Conservation (phyloP, 352 stramenopile species). For the Phytophthora cajani region DNA sequence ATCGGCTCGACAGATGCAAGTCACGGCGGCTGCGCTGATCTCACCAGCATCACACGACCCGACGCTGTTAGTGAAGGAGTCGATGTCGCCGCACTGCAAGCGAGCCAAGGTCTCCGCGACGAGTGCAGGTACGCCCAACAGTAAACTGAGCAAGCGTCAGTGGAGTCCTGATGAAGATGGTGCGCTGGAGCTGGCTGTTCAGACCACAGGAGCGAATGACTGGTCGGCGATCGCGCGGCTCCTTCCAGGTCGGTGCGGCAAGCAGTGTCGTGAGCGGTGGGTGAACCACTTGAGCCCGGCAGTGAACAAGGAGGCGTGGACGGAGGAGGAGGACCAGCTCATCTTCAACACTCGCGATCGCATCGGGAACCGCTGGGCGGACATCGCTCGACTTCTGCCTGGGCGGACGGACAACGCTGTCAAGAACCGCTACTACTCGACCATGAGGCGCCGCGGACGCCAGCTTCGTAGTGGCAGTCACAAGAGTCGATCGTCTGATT, state of each 20-base stretch:
- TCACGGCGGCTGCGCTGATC: conserved; percentile 34
- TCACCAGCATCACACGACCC: conserved; percentile 30
- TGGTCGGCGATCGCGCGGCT: conserved; percentile 95
- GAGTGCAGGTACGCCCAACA: conserved; percentile 10
- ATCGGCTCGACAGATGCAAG: not conserved
- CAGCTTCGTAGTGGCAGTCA: conserved; percentile 51
- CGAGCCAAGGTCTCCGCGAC: conserved; percentile 50
- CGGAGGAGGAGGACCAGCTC: conserved; percentile 90
- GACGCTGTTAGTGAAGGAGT: conserved; percentile 32
- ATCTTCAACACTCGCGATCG: conserved; percentile 79
- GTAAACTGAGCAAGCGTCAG: conserved; percentile 69
- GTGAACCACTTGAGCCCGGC: conserved; percentile 96
- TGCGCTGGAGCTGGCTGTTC: conserved; percentile 56
- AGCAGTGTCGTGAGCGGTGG: conserved; percentile 97
- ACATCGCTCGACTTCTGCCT: conserved; percentile 96
- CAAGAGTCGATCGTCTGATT: conserved; percentile 24
- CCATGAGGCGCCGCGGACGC: conserved; percentile 68
- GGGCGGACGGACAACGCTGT: conserved; percentile 96
- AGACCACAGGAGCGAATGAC: conserved; percentile 66
- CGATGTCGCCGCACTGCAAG: conserved; percentile 67
- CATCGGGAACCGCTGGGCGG: conserved; percentile 97
- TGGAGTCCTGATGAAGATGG: conserved; percentile 75
- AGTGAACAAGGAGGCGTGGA: conserved; percentile 96
- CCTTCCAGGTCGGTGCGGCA: conserved; percentile 94
- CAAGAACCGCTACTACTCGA: conserved; percentile 96